These are phyloP conservation scores for Apophysomyces sp. DNA, from an alignment of 371 early-diverging fungal species.

Conservation along the genomic window DNA sequence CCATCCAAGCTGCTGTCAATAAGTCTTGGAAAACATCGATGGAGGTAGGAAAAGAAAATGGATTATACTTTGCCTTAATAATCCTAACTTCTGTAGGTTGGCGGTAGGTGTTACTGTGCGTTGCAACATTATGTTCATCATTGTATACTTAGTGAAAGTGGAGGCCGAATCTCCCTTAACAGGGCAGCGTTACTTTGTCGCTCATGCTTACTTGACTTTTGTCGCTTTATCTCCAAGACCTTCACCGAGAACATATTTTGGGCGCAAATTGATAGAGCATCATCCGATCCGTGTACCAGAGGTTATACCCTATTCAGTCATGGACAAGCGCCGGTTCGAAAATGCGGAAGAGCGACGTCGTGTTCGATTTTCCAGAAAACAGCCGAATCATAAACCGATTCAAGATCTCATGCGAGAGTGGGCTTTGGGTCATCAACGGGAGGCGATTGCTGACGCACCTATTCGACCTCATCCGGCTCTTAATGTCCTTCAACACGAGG, in stretches of 20 bases:
- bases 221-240: constrained; percentile 58
- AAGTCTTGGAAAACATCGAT: constrained; percentile 75
- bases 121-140: neutral
- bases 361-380: constrained; percentile 25
- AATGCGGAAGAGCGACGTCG: constrained; percentile 61
- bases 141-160: constrained; percentile 47
- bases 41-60: constrained; percentile 46
- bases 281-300: constrained; percentile 48
- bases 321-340: constrained; percentile 53
- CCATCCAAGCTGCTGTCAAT: constrained; percentile 68
- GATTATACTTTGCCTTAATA: neutral
- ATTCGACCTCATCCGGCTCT: constrained; percentile 40
- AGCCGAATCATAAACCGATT: constrained; percentile 15
- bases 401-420: constrained; percentile 38
- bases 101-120: constrained; percentile 14
- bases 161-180: constrained; percentile 68
- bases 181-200: constrained; percentile 62
- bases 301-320: constrained; percentile 36
- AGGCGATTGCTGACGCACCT: constrained; percentile 28
- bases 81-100: constrained; percentile 31
- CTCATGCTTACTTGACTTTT: constrained; percentile 75
- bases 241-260: constrained; percentile 31
- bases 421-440: constrained; percentile 38
- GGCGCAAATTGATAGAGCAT: constrained; percentile 30
- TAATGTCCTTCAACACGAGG: constrained; percentile 11